A percentile compares a stretch with the other conserved stretches of the same genome.
These are phyloP conservation scores for Grosmannia serpens DNA, from an alignment of 2,329 filamentous ascomycete genomes.

Conservation along the genomic window DNA sequence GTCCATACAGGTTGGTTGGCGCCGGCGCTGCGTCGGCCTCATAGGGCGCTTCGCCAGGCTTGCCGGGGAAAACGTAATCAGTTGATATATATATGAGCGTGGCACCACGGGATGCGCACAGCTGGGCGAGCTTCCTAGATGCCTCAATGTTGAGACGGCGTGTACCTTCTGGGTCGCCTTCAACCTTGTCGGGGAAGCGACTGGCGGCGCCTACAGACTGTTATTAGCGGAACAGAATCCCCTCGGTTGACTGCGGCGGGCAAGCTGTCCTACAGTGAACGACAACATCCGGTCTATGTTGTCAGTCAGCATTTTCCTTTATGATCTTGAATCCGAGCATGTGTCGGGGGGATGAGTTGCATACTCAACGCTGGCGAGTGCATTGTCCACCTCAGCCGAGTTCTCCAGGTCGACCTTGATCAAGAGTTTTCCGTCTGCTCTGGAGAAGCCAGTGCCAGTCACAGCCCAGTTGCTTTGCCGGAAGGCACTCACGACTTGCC, in stretches of 20 bases:
- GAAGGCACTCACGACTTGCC: slow-evolving; percentile 65
- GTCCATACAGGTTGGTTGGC: slow-evolving; percentile 66
- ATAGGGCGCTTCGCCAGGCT: slow-evolving; percentile 74
- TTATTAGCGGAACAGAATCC: background rate
- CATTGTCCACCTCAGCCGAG: slow-evolving; percentile 32
- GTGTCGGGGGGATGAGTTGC: background rate
- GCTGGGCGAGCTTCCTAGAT: slow-evolving; percentile 51
- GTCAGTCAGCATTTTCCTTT: background rate
- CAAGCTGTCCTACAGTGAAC: slow-evolving; percentile 65
- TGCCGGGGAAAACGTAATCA: slow-evolving; percentile 69
- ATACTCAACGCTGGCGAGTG: slow-evolving; percentile 44
- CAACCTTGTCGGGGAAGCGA: slow-evolving; percentile 76
- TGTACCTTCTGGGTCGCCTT: slow-evolving; percentile 65
- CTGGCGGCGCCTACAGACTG: slow-evolving; percentile 57
- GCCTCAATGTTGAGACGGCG: slow-evolving; percentile 64
- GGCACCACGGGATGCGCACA: slow-evolving; percentile 49
- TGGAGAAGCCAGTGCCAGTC: slow-evolving; percentile 61
- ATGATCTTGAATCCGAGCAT: background rate
- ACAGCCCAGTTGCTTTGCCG: slow-evolving; percentile 54
- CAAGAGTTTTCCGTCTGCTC: slow-evolving; percentile 58
- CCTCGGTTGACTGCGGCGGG: background rate
- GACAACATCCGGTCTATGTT: slow-evolving; percentile 56
- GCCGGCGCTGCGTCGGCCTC: slow-evolving; percentile 48
- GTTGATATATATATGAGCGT: slow-evolving; percentile 71
- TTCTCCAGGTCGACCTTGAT: slow-evolving; percentile 46